Conservation (phyloP, 108 stramenopile genomes). For the Pseudonitzschia multiseries region DNA sequence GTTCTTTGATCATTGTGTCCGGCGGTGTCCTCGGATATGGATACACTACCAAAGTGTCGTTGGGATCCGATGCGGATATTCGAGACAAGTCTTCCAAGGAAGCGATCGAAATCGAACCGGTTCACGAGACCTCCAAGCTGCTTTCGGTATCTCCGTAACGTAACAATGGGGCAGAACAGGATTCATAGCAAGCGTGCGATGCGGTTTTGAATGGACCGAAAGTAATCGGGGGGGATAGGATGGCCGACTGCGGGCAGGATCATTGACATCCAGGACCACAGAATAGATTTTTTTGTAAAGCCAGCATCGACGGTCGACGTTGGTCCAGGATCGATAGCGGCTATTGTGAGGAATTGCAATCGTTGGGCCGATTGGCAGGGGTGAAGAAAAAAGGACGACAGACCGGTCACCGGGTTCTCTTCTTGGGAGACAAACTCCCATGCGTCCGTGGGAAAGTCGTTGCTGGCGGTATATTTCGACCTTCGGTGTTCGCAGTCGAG, state of each 20-base stretch:
- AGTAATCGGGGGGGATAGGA: constrained; percentile 40
- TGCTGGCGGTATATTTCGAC: neutral
- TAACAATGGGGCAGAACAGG: neutral
- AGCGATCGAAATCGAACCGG: constrained; percentile 2
- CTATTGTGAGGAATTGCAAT: constrained; percentile 34
- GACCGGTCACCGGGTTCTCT: constrained; percentile 63
- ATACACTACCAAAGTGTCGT: constrained; percentile 14
- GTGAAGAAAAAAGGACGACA: constrained; percentile 69
- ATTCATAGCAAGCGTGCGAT: neutral
- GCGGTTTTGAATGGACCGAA: constrained; percentile 18
- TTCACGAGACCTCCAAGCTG: constrained; percentile 1
- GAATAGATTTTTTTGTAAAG: constrained; percentile 2
- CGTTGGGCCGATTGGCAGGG: constrained; percentile 63
- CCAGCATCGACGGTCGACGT: neutral
- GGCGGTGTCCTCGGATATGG: constrained; percentile 48
- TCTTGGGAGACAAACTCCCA: constrained; percentile 84
- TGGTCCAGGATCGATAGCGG: neutral
- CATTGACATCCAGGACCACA: constrained; percentile 81
- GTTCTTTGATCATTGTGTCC: constrained; percentile 59
- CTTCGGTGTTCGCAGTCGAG: constrained; percentile 8
- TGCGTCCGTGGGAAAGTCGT: constrained; percentile 31
- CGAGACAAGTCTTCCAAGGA: neutral
- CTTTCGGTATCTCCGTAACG: neutral
- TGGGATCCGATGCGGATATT: neutral
- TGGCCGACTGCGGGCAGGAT: constrained; percentile 66